These are phyloP conservation scores for Cladosporium colombiae DNA, from an alignment of 2,329 filamentous ascomycete genomes.

Conservation along the genomic window DNA sequence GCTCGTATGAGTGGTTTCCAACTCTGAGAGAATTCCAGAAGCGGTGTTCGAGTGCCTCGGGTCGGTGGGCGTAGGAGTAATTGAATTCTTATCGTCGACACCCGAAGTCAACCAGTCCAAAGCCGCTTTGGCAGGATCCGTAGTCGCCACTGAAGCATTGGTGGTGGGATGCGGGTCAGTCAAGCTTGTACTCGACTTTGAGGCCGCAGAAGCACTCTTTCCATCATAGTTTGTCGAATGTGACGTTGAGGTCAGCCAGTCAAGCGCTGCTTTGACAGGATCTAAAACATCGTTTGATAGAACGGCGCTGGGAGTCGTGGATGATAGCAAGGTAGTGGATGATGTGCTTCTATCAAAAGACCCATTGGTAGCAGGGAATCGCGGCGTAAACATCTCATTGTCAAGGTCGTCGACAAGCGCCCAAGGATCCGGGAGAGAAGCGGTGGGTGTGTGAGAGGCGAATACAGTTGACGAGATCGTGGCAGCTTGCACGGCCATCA, in stretches of 20 bases:
- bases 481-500: too few relatives aligned
- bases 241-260: not conserved
- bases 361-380: not conserved
- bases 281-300: not conserved
- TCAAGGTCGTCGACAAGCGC: not conserved
- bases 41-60: not conserved
- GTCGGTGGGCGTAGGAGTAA: not conserved
- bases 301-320: not conserved
- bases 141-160: not conserved
- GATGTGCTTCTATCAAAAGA: not conserved
- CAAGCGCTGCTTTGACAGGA: not conserved
- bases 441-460: too few relatives aligned
- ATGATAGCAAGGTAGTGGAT: not conserved
- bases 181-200: not conserved
- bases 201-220: not conserved
- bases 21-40: not conserved
- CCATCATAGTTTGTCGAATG: not conserved
- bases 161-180: not conserved
- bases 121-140: not conserved
- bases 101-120: slow-evolving; percentile 1
- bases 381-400: not conserved
- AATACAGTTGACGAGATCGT: not conserved
- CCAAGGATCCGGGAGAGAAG: not conserved
- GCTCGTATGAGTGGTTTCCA: not conserved
- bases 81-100: not conserved